Base-by-base conservation (phyloP, 148 eudicot genomes). In the Chenopodium formosanum region DNA sequence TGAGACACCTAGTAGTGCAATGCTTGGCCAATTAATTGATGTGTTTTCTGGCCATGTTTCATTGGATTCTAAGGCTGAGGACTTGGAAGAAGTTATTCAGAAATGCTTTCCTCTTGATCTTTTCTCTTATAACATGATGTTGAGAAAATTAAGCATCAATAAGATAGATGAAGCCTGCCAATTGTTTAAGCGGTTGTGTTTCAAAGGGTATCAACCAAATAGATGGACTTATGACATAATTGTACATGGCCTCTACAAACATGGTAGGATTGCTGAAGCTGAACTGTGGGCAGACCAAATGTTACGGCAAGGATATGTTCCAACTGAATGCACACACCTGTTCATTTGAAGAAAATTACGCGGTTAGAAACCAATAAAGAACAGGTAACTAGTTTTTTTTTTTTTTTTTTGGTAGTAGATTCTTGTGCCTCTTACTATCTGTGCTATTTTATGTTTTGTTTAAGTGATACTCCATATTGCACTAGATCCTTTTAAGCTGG, bases 161-260 rank as follows among this genome's bases (percentile, higher is more conserved):
- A 82, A 84, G 66, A 88, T 91, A 44, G 90, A 93, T 77, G 85
- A 67, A 80, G 97, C 93, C 47, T 81, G 87, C 71, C 74, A 86
- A 75, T 83, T 86, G 23, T 85, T 92, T 78, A 52, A 84, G 13
- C 84, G 79, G 84, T 37, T 94, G 78, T 77, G 88, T 78, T 82
- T 81, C 80, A 94, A 82, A 79, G 98, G 97, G 52, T 86, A 87
- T 83, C 76, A 84, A 79, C 97, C 97, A 74, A 88, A 94, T 85
- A 67, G 75, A 66, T 92, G 93, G 97, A 92, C 92, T 70, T 94
- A 92, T 82, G 91, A 88, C 73, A 82, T 77, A 53, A 70, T 92
- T 79, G 87, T 88, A 25, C 87, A 81, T 79, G 94, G 92, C 58
- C 88, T 90, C 64, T 56, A 68, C 50, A 90, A 82, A 82, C 84